Base-by-base conservation (phyloP, 2,329 filamentous ascomycete genomes). In the Arthrobotrys conoides region DNA sequence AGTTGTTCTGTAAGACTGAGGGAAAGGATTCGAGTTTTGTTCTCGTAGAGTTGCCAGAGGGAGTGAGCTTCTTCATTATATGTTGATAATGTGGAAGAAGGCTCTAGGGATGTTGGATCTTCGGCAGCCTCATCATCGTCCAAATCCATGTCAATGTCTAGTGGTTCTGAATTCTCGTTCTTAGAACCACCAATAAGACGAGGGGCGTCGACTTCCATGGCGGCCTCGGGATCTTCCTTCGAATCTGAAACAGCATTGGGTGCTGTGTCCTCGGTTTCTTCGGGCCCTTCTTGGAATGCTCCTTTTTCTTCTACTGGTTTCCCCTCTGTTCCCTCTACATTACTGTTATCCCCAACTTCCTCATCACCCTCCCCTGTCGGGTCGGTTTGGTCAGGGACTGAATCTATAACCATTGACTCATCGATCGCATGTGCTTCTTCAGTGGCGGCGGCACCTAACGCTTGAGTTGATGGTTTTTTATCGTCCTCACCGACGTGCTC, bases 1-100 rank as follows among this genome's bases (percentile, higher is more conserved):
- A 99, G 91, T 83, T 98, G 96, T 80, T 97, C 96, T 0, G 95
- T 97, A 14, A 99, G 88, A 0, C 93, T 91, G 71, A 97, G 89
- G 0, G 96, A 96, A 71, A 97, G 91, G 59, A 92, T 88, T 80
- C 96, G 93, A 0, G 96, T 98, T 70, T 91, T 89, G 78, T 88
- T 88, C 85, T 98, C 94, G 85, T 97, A 96, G 73, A 91, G 88
- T 9, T 90, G 89, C 96, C 96, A 99, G 82, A 95, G 90, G 66
- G 90, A 87, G 76, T 93, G 89, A 27, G 94, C 90, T 80, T 89
- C 87, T 27, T 87, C 85, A 44, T 86, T 83, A 18, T 67, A 57
- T 14, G 24, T 14, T 18, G 44, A 44, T 6, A 65, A 1, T 27
- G 38, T 57, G 18, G 71, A 27, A 24, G 5, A 20, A 30, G 33